Evolutionary conservation across 768 basidiomycete species (phyloP).

Genomic region (Terana coerulea): DNA sequence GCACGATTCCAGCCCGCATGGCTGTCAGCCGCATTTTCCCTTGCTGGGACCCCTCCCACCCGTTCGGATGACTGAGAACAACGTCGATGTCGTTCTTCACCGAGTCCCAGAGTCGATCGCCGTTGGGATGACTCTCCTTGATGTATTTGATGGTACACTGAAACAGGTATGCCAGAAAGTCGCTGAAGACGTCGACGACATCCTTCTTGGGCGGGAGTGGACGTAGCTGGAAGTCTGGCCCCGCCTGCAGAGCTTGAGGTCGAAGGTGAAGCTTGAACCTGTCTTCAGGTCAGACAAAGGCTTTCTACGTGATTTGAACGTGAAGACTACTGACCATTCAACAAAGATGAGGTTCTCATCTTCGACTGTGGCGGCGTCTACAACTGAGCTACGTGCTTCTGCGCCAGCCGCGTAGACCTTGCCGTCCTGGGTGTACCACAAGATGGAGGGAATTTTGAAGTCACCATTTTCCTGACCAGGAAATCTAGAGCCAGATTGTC

Average conservation of each 20-base stretch:
- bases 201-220: slow-evolving; percentile 5
- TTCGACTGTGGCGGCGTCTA: slow-evolving; percentile 35
- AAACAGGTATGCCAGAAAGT: slow-evolving; percentile 10
- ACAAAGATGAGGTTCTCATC: slow-evolving; percentile 30
- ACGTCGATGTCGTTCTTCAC: slow-evolving; percentile 43
- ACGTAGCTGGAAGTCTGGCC: not conserved
- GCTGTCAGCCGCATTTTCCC: slow-evolving; percentile 52
- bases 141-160: slow-evolving; percentile 5
- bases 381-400: slow-evolving; percentile 38
- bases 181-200: slow-evolving; percentile 6
- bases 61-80: slow-evolving; percentile 60
- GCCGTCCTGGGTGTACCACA: slow-evolving; percentile 43
- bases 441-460: slow-evolving; percentile 45
- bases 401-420: slow-evolving; percentile 41
- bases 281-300: not conserved
- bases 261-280: slow-evolving; percentile 13
- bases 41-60: slow-evolving; percentile 62
- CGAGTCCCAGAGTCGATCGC: slow-evolving; percentile 41
- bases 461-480: slow-evolving; percentile 43
- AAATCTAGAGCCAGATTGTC: slow-evolving; percentile 24
- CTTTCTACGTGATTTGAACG: not conserved
- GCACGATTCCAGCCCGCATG: slow-evolving; percentile 45
- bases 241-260: not conserved
- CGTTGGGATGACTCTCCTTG: slow-evolving; percentile 33
- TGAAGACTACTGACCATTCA: slow-evolving; percentile 13